Conservation (phyloP, 2,329 filamentous ascomycete genomes). For the Hansfordia pulvinata region DNA sequence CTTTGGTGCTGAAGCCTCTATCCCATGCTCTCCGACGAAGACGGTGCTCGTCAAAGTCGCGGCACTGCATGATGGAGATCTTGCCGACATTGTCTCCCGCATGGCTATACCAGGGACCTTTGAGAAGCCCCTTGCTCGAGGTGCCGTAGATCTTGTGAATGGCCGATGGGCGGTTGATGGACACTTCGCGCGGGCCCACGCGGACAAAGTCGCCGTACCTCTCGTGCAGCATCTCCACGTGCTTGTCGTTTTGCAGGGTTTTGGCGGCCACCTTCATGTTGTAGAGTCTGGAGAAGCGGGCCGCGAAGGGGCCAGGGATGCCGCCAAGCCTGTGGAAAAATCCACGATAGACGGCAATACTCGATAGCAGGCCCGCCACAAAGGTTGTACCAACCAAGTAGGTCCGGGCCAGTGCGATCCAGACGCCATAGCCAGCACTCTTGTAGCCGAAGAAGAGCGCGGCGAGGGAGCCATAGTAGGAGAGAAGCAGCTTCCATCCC, state of each 20-base stretch:
- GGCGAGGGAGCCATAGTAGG: too few species aligned
- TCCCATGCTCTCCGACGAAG: slow-evolving; percentile 13
- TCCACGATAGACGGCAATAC: slow-evolving; percentile 20
- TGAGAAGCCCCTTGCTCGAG: slow-evolving; percentile 21
- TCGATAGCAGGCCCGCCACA: slow-evolving; percentile 10
- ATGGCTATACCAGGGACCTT: slow-evolving; percentile 24
- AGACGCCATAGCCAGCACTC: too few species aligned
- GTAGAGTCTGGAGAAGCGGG: slow-evolving; percentile 24
- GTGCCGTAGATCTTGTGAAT: slow-evolving; percentile 18
- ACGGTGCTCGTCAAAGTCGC: slow-evolving; percentile 13
- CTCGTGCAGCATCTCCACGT: slow-evolving; percentile 33
- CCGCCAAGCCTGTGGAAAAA: slow-evolving; percentile 24
- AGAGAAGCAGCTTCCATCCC: too few species aligned
- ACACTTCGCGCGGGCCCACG: slow-evolving; percentile 18
- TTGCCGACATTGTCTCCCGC: slow-evolving; percentile 10
- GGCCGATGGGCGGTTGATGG: slow-evolving; percentile 12
- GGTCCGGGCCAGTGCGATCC: too few species aligned
- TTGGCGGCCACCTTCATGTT: slow-evolving; percentile 35
- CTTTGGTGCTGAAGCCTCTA: slow-evolving; percentile 9
- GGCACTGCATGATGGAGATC: slow-evolving; percentile 21
- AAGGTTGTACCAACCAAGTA: slow-evolving; percentile 4
- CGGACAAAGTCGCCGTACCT: slow-evolving; percentile 31
- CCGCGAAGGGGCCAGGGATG: slow-evolving; percentile 26
- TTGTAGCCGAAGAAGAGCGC: too few species aligned
- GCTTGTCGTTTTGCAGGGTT: slow-evolving; percentile 35